phyloP scores from a whole-genome alignment of 139 green algal genomes.

The Ulvella scutata region DNA sequence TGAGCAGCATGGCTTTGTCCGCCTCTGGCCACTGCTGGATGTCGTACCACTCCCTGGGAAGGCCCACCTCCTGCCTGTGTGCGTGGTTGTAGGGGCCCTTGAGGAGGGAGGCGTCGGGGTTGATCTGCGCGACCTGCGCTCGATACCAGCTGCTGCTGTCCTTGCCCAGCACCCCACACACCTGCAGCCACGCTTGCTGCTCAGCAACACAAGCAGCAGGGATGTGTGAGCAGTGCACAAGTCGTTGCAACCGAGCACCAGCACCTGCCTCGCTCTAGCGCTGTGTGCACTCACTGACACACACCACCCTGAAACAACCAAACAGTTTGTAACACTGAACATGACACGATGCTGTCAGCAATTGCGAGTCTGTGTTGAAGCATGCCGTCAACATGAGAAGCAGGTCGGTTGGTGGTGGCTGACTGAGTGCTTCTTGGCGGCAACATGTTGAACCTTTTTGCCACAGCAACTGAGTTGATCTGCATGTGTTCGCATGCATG shows the following conservation, averaged over 20 bases:
- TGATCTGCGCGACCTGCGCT: neutral
- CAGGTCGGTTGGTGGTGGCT: neutral
- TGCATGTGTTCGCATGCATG: slow-evolving; percentile 4
- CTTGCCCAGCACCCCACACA: neutral
- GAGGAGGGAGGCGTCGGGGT: neutral
- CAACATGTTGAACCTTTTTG: neutral
- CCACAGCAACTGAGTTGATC: neutral
- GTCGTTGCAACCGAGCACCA: too few species aligned
- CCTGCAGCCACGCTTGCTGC: neutral
- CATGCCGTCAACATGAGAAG: slow-evolving; percentile 13
- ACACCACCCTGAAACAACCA: too few species aligned
- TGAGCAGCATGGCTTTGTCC: neutral
- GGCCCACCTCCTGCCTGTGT: slow-evolving; percentile 19
- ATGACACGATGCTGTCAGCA: slow-evolving; percentile 28
- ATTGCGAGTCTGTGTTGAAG: too few species aligned
- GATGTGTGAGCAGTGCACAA: neutral
- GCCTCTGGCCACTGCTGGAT: neutral
- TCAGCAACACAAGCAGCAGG: neutral
- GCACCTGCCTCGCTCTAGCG: neutral
- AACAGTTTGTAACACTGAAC: too few species aligned
- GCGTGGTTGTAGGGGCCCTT: slow-evolving; percentile 34
- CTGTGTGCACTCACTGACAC: too few species aligned
- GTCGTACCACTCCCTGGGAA: slow-evolving; percentile 21
- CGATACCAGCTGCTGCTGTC: neutral
- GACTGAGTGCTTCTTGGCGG: neutral